Evolutionary conservation across 306 rosid species (phyloP), one percentile per base, ranked within the genome.

Genomic region (Prunus padus): DNA sequence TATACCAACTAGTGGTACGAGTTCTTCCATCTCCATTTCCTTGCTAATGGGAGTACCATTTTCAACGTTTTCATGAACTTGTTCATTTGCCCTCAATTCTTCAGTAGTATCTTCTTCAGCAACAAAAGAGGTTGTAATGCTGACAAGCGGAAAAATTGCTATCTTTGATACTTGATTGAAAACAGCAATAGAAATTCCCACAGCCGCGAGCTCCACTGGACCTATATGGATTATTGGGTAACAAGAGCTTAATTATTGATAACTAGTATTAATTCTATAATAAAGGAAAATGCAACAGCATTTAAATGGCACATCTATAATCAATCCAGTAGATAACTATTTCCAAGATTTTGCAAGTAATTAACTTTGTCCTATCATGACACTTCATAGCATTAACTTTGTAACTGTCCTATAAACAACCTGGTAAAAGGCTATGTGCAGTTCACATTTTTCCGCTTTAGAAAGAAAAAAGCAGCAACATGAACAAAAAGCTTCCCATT

Each of bases 161-260:
- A 89, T 86, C 77, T 90, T 84, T 45, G 92, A 91, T 57, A 74
- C 94, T 83, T 91, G 97, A 78, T 91, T 91, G 84, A 91, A 91
- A 44, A 91, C 76, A 68, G 94, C 89, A 77, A 91, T 89, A 3
- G 94, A 87, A 78, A 91, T 87, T 71, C 97, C 97, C 56, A 89
- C 97, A 54, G 97, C 94, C 47, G 91, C 97, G 57, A 91, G 94
- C 87, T 91, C 97, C 74, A 89, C 87, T 12, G 97, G 87, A 84
- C 97, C 97, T 91, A 68, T 51, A 76, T 44, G 70, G 31, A 77
- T 75, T 70, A 72, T n/a, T 61, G 40, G 42, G 13, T 22, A n/a
- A 12, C 4, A 66, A 66, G 54, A 44, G 71, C 71, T 66, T 42
- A n/a, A 66, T 44, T 22, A 13, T 66, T 22, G 71, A 20, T 22